A percentile compares a stretch with the other conserved stretches of the same genome.
phyloP scores from a whole-genome alignment of 345 rosid species.

The Microcos paniculata region DNA sequence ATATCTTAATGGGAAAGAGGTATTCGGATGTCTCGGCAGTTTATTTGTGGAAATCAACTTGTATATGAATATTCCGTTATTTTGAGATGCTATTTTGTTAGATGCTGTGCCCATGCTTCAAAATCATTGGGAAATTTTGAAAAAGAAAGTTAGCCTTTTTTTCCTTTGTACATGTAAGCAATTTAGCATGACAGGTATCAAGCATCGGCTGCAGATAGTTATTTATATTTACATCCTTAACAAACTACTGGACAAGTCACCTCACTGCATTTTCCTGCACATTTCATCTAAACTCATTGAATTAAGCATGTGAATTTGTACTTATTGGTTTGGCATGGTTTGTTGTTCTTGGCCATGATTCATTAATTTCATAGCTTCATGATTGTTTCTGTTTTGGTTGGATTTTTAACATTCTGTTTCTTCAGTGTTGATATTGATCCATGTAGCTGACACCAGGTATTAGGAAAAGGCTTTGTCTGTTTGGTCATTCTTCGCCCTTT shows the following conservation, averaged over 20 bases:
- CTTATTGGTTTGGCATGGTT: background rate
- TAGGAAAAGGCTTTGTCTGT: background rate
- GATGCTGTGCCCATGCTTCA: background rate
- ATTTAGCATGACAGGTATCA: background rate
- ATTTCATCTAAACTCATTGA: background rate
- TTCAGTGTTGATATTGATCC: background rate
- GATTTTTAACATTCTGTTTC: background rate
- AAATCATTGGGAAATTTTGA: background rate
- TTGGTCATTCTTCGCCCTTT: background rate
- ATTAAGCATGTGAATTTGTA: background rate
- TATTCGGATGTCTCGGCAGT: slow-evolving; percentile 22
- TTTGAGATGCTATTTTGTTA: background rate
- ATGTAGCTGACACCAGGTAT: background rate
- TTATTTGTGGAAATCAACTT: background rate
- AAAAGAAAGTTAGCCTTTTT: background rate
- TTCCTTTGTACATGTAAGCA: background rate
- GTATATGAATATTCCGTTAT: background rate
- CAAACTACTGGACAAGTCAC: background rate
- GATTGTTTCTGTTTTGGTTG: background rate
- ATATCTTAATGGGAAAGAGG: slow-evolving; percentile 67
- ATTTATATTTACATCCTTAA: background rate
- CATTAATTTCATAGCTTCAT: background rate
- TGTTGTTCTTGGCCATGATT: background rate
- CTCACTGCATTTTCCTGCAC: background rate
- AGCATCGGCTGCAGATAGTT: background rate